These are phyloP conservation scores for Hibiscus syriacus DNA, from an alignment of 345 rosid genomes.

Conservation along the genomic window DNA sequence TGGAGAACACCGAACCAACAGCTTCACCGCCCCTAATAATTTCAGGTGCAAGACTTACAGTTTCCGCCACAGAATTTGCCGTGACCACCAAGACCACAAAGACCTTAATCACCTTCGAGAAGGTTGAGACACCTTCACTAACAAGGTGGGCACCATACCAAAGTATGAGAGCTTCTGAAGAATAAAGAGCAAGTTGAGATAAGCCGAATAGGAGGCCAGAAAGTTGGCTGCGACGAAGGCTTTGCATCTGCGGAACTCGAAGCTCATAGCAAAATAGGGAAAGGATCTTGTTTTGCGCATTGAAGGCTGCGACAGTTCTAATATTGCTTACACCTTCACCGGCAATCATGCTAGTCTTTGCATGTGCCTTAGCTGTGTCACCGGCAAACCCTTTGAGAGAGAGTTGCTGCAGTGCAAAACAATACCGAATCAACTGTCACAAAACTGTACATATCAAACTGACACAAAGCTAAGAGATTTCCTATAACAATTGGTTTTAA, in stretches of 20 bases:
- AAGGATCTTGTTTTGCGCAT: too few relatives aligned
- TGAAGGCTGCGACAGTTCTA: constrained; percentile 97
- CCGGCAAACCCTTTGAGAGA: too few relatives aligned
- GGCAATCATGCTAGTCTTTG: constrained; percentile 98
- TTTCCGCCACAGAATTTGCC: too few relatives aligned
- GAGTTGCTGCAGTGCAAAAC: constrained; percentile 59
- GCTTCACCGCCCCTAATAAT: too few relatives aligned
- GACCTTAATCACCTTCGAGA: too few relatives aligned
- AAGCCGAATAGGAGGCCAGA: constrained; percentile 90
- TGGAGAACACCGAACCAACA: too few relatives aligned
- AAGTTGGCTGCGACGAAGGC: constrained; percentile 73
- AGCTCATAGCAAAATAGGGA: constrained; percentile 79
- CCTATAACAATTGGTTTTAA: background rate
- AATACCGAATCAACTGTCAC: constrained; percentile 16
- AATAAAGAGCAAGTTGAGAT: too few relatives aligned
- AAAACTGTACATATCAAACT: background rate
- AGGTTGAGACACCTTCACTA: too few relatives aligned
- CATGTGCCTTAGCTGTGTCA: constrained; percentile 98
- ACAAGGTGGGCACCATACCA: too few relatives aligned
- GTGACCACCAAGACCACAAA: too few relatives aligned
- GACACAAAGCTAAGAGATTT: constrained; percentile 12
- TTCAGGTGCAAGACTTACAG: too few relatives aligned
- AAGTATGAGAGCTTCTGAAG: too few relatives aligned
- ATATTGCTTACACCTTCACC: constrained; percentile 99
- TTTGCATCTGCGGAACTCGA: constrained; percentile 65